These are phyloP conservation scores for Skeletonema grethae DNA, from an alignment of 108 stramenopile species.

Conservation along the genomic window DNA sequence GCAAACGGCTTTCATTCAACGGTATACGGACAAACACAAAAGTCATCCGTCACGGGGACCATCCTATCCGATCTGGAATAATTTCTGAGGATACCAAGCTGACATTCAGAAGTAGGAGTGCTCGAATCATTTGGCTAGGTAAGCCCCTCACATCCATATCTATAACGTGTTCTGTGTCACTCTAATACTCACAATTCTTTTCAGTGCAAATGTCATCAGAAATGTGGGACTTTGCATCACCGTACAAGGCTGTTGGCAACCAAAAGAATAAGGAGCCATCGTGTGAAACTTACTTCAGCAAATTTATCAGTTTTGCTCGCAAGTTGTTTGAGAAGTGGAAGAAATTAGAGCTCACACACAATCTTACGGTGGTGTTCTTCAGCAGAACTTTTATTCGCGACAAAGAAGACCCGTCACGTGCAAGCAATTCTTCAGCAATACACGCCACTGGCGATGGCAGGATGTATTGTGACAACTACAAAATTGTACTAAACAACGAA, in stretches of 20 bases:
- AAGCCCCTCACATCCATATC: too few relatives aligned
- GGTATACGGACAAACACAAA: constrained; percentile 72
- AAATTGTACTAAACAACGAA: constrained; percentile 94
- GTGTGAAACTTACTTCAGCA: constrained; percentile 86
- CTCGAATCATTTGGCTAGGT: constrained; percentile 91
- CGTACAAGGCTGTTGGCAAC: constrained; percentile 51
- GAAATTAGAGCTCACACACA: constrained; percentile 85
- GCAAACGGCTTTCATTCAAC: constrained; percentile 63
- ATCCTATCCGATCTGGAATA: constrained; percentile 67
- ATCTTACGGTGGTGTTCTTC: constrained; percentile 94
- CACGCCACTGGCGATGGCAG: constrained; percentile 77
- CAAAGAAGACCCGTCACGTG: constrained; percentile 12
- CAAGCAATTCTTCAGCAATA: constrained; percentile 12
- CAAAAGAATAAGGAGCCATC: constrained; percentile 54
- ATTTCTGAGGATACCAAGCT: constrained; percentile 87
- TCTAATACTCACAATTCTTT: too few relatives aligned
- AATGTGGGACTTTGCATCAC: constrained; percentile 96
- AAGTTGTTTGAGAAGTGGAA: constrained; percentile 88
- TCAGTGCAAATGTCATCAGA: constrained; percentile 94
- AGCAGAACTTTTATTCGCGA: constrained; percentile 76
- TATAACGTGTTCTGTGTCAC: too few relatives aligned
- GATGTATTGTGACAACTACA: constrained; percentile 84
- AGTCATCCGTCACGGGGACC: constrained; percentile 73
- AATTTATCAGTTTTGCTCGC: constrained; percentile 74
- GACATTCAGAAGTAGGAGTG: constrained; percentile 91